These are phyloP conservation scores for Saccharum hybrid DNA, from an alignment of 202 grass and related monocot genomes.

Conservation along the genomic window DNA sequence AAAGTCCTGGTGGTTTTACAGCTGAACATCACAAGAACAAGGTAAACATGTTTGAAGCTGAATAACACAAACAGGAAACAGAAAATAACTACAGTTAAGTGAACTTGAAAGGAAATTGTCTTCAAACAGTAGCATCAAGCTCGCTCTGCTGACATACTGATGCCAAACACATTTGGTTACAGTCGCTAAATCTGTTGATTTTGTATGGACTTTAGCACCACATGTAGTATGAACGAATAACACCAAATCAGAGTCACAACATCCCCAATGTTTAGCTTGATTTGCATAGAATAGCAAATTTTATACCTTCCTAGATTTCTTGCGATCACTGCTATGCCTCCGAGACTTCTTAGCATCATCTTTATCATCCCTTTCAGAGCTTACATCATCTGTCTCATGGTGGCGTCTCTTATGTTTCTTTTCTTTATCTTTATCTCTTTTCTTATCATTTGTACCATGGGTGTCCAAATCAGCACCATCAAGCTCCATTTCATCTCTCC, in stretches of 20 bases:
- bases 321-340: slow-evolving; percentile 81
- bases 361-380: slow-evolving; percentile 86
- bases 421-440: slow-evolving; percentile 87
- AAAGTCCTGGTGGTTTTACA: neutral
- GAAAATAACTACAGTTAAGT: slow-evolving; percentile 16
- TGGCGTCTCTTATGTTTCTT: slow-evolving; percentile 94
- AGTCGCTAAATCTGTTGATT: slow-evolving; percentile 12
- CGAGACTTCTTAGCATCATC: slow-evolving; percentile 81
- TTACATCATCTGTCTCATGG: slow-evolving; percentile 68
- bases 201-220: slow-evolving; percentile 7
- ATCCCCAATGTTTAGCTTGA: slow-evolving; percentile 36
- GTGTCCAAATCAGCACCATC: slow-evolving; percentile 66
- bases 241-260: neutral
- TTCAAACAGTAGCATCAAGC: slow-evolving; percentile 2
- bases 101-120: slow-evolving; percentile 20
- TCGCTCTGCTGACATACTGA: neutral
- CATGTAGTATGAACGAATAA: slow-evolving; percentile 6
- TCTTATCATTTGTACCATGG: slow-evolving; percentile 79
- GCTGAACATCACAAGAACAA: slow-evolving; percentile 34
- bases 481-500: slow-evolving; percentile 75
- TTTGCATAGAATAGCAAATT: slow-evolving; percentile 43
- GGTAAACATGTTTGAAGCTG: slow-evolving; percentile 9
- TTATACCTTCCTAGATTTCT: slow-evolving; percentile 96
- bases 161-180: neutral
- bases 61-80: slow-evolving; percentile 33